Percentiles rank a stretch among this genome's conserved stretches.
These are phyloP conservation scores for Penicillium riverlandense DNA, from an alignment of 495 filamentous ascomycete species.

Conservation along the genomic window DNA sequence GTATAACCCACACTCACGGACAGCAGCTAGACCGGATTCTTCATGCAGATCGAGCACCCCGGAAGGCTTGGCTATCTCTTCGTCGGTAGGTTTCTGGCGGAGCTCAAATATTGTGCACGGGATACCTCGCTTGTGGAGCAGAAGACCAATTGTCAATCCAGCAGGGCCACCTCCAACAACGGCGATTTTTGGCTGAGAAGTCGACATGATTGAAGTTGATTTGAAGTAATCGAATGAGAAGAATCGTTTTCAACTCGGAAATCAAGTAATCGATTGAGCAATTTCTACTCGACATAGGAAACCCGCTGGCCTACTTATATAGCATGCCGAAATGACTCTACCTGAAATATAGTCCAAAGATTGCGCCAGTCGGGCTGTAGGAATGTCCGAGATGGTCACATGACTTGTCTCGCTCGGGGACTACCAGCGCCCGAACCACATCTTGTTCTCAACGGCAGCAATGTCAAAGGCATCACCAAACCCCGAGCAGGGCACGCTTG, in stretches of 20 bases:
- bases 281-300: neutral
- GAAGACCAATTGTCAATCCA: slow-evolving; percentile 49
- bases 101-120: slow-evolving; percentile 47
- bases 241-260: no score
- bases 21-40: slow-evolving; percentile 41
- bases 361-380: no score
- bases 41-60: slow-evolving; percentile 52
- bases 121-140: slow-evolving; percentile 43
- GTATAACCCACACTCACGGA: slow-evolving; percentile 44
- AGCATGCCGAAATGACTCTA: neutral
- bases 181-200: slow-evolving; percentile 33
- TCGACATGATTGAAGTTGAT: neutral
- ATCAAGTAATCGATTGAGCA: no score
- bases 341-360: neutral
- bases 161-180: slow-evolving; percentile 53
- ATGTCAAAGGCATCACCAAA: no score
- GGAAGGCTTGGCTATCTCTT: slow-evolving; percentile 28
- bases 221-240: neutral
- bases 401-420: no score
- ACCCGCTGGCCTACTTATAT: neutral
- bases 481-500: no score
- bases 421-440: no score
- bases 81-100: slow-evolving; percentile 25
- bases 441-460: no score
- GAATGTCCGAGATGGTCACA: no score